A percentile compares a stretch with the other conserved stretches of the same genome.
Conservation (phyloP, 1,284 basidiomycete species). For the Trichosporon faecale region DNA sequence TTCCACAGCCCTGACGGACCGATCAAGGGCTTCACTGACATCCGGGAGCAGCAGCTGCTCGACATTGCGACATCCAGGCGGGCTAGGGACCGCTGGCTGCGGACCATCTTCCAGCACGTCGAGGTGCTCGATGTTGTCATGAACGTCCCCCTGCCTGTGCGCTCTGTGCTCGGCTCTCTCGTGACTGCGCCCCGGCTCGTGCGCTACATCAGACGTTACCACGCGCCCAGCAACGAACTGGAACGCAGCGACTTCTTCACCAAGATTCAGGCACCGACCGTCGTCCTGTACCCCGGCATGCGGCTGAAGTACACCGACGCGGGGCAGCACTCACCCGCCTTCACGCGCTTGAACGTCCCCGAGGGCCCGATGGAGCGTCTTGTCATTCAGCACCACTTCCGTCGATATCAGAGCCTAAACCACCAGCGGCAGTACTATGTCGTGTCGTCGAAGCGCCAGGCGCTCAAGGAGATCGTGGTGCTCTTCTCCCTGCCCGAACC, state of each 20-base stretch:
- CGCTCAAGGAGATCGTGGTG: neutral
- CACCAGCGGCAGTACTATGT: neutral
- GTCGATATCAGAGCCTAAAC: neutral
- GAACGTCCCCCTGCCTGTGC: neutral
- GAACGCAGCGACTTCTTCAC: constrained; percentile 6
- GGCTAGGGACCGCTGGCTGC: neutral
- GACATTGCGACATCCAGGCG: neutral
- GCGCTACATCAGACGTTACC: neutral
- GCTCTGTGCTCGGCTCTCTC: neutral
- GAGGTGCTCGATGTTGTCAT: neutral
- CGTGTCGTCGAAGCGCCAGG: neutral
- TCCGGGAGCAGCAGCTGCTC: neutral
- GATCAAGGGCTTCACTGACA: neutral
- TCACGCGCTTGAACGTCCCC: neutral
- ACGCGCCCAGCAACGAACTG: neutral
- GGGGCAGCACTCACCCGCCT: neutral
- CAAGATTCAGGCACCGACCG: neutral
- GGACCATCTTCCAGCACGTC: neutral
- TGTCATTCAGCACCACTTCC: neutral
- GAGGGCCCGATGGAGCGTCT: neutral
- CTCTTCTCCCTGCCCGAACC: neutral
- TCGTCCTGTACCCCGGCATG: neutral
- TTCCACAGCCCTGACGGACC: constrained; percentile 1
- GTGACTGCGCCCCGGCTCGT: neutral
- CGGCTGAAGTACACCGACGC: neutral